Evolutionary conservation across 306 rosid genomes (phyloP), one percentile per base, ranked within the genome.

Genomic region (Prunus armeniaca): DNA sequence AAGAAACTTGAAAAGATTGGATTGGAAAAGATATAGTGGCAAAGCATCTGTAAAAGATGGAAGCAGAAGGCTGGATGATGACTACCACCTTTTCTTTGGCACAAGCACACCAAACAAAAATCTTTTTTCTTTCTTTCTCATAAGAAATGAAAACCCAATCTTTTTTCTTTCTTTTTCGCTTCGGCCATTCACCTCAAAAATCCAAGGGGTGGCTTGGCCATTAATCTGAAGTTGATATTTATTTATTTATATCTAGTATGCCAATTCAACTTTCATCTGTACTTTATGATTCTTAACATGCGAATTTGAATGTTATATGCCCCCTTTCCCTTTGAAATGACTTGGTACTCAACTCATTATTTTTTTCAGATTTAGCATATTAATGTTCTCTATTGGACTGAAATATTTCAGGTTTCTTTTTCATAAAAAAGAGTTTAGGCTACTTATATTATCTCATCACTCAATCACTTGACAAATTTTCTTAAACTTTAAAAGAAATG

Each of bases 11-110:
- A 24, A 69, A 54, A 51, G 30, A 66, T 54, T 43, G 74, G 73
- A 30, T 56, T 28, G 75, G 38, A 45, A 49, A 38, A 78, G 65
- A 50, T 50, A 6, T 70, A 54, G 70, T 61, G 76, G 76, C 76
- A 71, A 71, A 52, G 81, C 81, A 78, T 78, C 76, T 71, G 49
- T 61, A 15, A 69, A 69, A 28, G 70, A n/a, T 43, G 47, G 78
- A 64, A 58, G 60, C 34, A 55, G 45, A 76, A 45, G 80, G 64
- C 68, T 30, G 66, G 49, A 55, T 56, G 68, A 76, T 52, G 80
- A 76, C 74, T 52, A 24, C 24, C 43, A 27, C 55, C 57, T 27
- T 55, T 47, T 57, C 58, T 50, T 25, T 17, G 58, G 43, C 67
- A 47, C 69, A 46, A 25, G 12, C 71, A 63, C 71, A n/a, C 46